Evolutionary conservation across 2,329 filamentous ascomycete genomes (phyloP), one percentile per base, ranked within the genome.

Genomic region (Curvularia eragrostidis): DNA sequence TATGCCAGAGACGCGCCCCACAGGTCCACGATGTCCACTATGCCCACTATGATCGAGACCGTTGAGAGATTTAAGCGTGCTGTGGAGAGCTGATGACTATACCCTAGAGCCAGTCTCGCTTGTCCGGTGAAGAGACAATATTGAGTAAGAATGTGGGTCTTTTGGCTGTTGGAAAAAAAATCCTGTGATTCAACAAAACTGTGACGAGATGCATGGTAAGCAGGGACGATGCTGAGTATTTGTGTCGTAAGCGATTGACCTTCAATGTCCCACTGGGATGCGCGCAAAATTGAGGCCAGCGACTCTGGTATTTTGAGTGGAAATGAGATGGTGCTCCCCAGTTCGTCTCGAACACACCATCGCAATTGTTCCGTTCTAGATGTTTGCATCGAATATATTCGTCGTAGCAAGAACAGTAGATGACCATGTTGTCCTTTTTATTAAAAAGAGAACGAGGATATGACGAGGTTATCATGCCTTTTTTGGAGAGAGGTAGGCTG

Each of bases 21-120:
- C 72, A 59, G 78, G 80, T 28, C 56, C 77, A 44, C 75, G 77
- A 54, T 82, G 82, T 5, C 86, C 86, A 48, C 81, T 84, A 54
- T 82, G 82, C 5, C 86, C 86, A 48, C 81, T 84, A 69, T 88
- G 87, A 68, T 88, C 86, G 70, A 86, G 87, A 5, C 86, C 85
- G 60, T 87, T 87, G 64, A 87, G 85, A 2, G 80, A 83, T 39
- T 81, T 81, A 1, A 73, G 74, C 10, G 72, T 73, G 28, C 82
- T 84, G 64, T 87, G 30, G 85, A 87, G 75, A n/a, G 66, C 87
- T 85, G 39, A 87, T 82, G 70, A 85, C 75, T 30, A 87, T 77
- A 1, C 82, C 81, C 0, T 5, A 15, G n/a, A n/a, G n/a, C 28
- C 13, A 2, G 80, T 79, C 41, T 78, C 72, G 32, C 82, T 70